phyloP scores from a whole-genome alignment of 202 grass and related monocot genomes.

The Eragrostis tef region DNA sequence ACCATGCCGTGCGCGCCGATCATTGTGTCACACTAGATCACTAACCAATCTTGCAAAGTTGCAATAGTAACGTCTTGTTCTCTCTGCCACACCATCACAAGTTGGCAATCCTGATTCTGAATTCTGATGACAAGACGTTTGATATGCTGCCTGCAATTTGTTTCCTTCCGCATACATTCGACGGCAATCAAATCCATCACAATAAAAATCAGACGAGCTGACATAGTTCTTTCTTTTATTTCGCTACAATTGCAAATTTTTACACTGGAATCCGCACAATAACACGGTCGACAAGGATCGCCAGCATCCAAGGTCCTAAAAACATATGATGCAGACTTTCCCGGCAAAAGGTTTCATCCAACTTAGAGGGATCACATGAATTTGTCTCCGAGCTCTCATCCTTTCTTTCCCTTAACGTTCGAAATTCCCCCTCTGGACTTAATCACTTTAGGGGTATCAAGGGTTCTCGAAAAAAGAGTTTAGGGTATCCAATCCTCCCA shows the following conservation, averaged over 20 bases:
- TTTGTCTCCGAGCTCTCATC: constrained; percentile 57
- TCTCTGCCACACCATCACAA: constrained; percentile 34
- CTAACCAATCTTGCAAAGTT: constrained; percentile 28
- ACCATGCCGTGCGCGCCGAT: constrained; percentile 29
- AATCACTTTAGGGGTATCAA: constrained; percentile 50
- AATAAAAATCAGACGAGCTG: not conserved
- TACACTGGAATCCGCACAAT: not conserved
- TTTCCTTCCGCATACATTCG: constrained; percentile 16
- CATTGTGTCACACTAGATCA: constrained; percentile 47
- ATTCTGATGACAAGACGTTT: not conserved
- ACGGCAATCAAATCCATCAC: constrained; percentile 11
- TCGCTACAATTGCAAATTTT: not conserved
- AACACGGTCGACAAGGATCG: constrained; percentile 34
- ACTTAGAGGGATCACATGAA: constrained; percentile 45
- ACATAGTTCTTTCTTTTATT: not conserved
- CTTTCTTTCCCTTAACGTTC: constrained; percentile 62
- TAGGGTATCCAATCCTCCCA: constrained; percentile 48
- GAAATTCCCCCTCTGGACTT: constrained; percentile 45
- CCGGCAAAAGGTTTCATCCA: constrained; percentile 33
- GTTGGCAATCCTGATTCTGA: constrained; percentile 42
- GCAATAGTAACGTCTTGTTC: constrained; percentile 32
- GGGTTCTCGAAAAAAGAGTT: constrained; percentile 2
- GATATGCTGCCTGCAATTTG: constrained; percentile 42
- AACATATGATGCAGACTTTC: constrained; percentile 22
- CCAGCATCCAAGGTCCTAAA: constrained; percentile 12